Conservation (phyloP, 2,329 filamentous ascomycete genomes). For the Trichoderma sp. region DNA sequence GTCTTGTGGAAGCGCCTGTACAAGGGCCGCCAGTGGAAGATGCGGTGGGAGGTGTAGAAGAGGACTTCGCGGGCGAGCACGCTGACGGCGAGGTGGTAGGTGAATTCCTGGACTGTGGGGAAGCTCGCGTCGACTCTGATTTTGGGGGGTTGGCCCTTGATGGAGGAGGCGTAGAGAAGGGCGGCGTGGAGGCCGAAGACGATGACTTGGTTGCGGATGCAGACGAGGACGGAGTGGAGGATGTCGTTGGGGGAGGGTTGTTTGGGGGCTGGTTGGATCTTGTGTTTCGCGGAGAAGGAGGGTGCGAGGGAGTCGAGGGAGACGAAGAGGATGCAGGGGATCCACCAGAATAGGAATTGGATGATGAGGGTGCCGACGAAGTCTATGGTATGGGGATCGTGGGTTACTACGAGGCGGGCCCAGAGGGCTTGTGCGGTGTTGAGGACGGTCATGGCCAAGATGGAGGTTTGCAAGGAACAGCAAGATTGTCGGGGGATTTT, state of each 20-base stretch:
- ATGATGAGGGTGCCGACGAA: constrained; percentile 39
- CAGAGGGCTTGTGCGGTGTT: constrained; percentile 21
- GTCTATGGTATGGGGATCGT: constrained; percentile 37
- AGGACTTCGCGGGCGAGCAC: constrained; percentile 46
- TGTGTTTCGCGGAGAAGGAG: constrained; percentile 48
- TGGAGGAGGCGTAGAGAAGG: constrained; percentile 22
- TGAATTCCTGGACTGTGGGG: constrained; percentile 37
- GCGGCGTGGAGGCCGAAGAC: constrained; percentile 33
- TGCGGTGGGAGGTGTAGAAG: constrained; percentile 56
- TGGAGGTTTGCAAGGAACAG: too few species aligned
- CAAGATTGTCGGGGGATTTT: not conserved
- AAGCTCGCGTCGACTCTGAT: constrained; percentile 40
- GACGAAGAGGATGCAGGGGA: constrained; percentile 42
- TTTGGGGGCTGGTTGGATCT: constrained; percentile 51
- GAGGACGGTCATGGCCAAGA: not conserved
- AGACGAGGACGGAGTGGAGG: constrained; percentile 41
- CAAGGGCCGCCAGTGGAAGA: constrained; percentile 47
- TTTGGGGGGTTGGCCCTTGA: constrained; percentile 26
- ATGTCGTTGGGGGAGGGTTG: constrained; percentile 48
- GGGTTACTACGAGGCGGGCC: constrained; percentile 24
- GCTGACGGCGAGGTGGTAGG: constrained; percentile 41
- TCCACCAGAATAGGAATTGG: constrained; percentile 47
- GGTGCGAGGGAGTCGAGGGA: constrained; percentile 45
- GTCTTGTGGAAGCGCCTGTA: constrained; percentile 54
- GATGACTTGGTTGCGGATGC: constrained; percentile 47